Conservation (phyloP, 495 filamentous ascomycete genomes). For the Aspergillus mulundensis region DNA sequence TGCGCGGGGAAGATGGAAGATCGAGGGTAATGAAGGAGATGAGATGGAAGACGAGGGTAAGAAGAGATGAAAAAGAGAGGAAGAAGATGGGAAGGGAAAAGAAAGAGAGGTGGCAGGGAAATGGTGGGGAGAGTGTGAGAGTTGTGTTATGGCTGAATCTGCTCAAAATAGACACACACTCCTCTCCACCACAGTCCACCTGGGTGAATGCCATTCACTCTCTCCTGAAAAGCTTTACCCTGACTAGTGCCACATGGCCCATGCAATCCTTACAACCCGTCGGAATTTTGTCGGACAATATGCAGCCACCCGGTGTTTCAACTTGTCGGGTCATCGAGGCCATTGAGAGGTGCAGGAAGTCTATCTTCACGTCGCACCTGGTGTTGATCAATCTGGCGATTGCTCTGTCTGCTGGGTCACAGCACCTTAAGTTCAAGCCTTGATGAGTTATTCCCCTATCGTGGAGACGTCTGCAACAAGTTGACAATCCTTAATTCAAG, state of each 20-base stretch:
- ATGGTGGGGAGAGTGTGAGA: neutral
- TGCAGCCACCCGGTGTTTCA: neutral
- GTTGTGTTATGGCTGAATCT: neutral
- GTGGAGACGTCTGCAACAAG: neutral
- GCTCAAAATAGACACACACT: neutral
- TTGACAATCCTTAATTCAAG: neutral
- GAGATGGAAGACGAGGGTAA: neutral
- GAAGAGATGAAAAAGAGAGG: neutral
- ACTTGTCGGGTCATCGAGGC: conserved; percentile 1
- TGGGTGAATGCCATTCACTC: neutral
- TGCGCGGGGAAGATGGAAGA: neutral
- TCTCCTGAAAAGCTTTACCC: neutral
- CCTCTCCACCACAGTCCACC: neutral
- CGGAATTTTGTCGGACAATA: neutral
- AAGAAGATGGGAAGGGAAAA: neutral
- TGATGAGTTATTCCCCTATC: neutral
- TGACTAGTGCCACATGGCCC: neutral
- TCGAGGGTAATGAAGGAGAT: neutral
- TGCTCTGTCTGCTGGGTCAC: neutral
- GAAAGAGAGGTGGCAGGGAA: neutral
- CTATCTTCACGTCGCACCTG: neutral
- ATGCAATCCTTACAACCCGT: neutral
- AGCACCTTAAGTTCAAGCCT: neutral
- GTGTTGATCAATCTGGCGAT: neutral
- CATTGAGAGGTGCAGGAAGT: neutral